Conservation (phyloP, 768 basidiomycete genomes). For the Leccinum imitatum region DNA sequence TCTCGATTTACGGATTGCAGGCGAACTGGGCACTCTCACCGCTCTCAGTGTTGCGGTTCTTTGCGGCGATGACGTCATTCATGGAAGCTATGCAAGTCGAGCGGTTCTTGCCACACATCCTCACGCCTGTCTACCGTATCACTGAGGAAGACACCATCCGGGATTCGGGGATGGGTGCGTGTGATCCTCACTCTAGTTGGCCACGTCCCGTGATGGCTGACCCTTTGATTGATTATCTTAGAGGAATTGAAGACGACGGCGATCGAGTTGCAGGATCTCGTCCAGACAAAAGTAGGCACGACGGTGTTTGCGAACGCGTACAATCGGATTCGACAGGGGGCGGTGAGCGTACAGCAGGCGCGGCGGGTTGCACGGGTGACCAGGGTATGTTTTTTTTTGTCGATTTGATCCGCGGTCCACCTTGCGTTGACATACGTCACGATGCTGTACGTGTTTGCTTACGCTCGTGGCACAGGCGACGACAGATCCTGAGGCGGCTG, state of each 20-base stretch:
- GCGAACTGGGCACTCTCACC: constrained; percentile 83
- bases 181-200: not conserved
- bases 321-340: constrained; percentile 75
- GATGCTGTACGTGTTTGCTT: not conserved
- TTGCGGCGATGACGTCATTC: constrained; percentile 83
- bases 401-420: not conserved
- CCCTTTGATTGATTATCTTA: constrained; percentile 31
- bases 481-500: constrained; percentile 72
- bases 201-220: constrained; percentile 1
- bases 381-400: constrained; percentile 35
- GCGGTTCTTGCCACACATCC: constrained; percentile 76
- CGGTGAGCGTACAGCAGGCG: constrained; percentile 64
- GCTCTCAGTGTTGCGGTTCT: constrained; percentile 81
- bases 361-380: constrained; percentile 61
- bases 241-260: constrained; percentile 83
- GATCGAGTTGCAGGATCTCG: constrained; percentile 80
- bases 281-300: constrained; percentile 87
- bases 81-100: constrained; percentile 62
- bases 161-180: constrained; percentile 74
- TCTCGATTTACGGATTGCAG: constrained; percentile 38
- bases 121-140: constrained; percentile 85
- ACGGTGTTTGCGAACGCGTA: constrained; percentile 79
- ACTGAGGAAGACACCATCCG: constrained; percentile 83
- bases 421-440: not conserved
- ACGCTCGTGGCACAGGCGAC: constrained; percentile 48